Evolutionary conservation across 305 asterid species (phyloP).

Genomic region (Fraxinus paxiana): DNA sequence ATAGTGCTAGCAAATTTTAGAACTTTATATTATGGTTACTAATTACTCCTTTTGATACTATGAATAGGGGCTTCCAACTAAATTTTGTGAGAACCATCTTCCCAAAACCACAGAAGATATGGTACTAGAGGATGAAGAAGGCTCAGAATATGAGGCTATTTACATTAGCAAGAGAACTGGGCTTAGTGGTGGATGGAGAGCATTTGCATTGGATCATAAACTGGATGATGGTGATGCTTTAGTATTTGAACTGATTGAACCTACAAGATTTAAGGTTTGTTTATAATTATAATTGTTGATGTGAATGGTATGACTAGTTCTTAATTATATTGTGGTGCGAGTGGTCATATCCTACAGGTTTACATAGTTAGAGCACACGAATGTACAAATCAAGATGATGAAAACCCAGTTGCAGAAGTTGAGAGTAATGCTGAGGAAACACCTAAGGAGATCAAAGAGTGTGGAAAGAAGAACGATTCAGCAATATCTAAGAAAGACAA

Average conservation of each 20-base stretch:
- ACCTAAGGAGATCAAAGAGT: constrained; percentile 18
- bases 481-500: constrained; percentile 25
- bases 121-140: constrained; percentile 62
- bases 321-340: background rate
- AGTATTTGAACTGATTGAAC: constrained; percentile 65
- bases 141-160: constrained; percentile 51
- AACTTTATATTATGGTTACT: background rate
- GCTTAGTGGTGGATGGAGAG: constrained; percentile 97
- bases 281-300: background rate
- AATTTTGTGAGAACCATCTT: constrained; percentile 60
- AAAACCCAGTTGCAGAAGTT: constrained; percentile 11
- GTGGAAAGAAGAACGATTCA: constrained; percentile 30
- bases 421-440: constrained; percentile 32
- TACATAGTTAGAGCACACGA: constrained; percentile 55
- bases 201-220: constrained; percentile 77
- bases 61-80: constrained; percentile 68
- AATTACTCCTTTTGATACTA: background rate
- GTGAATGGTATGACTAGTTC: background rate
- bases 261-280: constrained; percentile 74
- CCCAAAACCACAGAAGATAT: constrained; percentile 55
- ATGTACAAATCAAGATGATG: constrained; percentile 19
- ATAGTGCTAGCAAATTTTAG: background rate
- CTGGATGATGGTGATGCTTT: constrained; percentile 88
- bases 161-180: constrained; percentile 68
- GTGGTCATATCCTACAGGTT: constrained; percentile 40